Percentiles rank a stretch among this genome's conserved stretches.
Evolutionary conservation across 306 rosid genomes (phyloP).

Genomic region (Malus sieversii): DNA sequence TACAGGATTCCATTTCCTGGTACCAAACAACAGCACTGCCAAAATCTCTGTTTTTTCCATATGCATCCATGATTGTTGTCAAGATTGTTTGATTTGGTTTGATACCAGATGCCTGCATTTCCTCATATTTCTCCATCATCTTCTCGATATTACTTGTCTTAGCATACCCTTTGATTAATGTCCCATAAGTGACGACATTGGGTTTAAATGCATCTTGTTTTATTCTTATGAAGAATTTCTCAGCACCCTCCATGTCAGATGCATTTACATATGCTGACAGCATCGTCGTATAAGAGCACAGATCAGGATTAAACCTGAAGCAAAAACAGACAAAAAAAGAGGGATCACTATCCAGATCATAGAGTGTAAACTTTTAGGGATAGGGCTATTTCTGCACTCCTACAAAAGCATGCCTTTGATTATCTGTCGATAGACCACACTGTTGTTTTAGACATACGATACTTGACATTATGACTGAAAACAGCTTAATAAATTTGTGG

Average conservation of each 20-base stretch:
- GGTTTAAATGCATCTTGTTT: slow-evolving; percentile 74
- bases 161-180: slow-evolving; percentile 81
- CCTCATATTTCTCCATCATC: slow-evolving; percentile 63
- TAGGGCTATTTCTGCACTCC: background rate
- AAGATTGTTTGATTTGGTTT: slow-evolving; percentile 59
- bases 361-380: background rate
- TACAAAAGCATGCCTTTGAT: background rate
- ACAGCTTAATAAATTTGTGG: background rate
- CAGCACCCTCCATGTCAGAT: slow-evolving; percentile 86
- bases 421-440: background rate
- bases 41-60: slow-evolving; percentile 72
- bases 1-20: slow-evolving; percentile 68
- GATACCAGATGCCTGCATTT: slow-evolving; percentile 56
- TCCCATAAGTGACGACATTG: slow-evolving; percentile 71
- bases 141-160: slow-evolving; percentile 53
- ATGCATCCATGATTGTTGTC: slow-evolving; percentile 84
- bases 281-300: slow-evolving; percentile 88
- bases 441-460: background rate
- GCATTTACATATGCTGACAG: slow-evolving; percentile 86
- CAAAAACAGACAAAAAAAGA: slow-evolving; percentile 1
- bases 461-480: background rate
- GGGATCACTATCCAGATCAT: background rate
- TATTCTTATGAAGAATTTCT: slow-evolving; percentile 64
- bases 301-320: slow-evolving; percentile 68
- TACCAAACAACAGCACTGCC: slow-evolving; percentile 78